phyloP scores from a whole-genome alignment of 2,329 filamentous ascomycete genomes.

The Myriosclerotinia scirpicola region DNA sequence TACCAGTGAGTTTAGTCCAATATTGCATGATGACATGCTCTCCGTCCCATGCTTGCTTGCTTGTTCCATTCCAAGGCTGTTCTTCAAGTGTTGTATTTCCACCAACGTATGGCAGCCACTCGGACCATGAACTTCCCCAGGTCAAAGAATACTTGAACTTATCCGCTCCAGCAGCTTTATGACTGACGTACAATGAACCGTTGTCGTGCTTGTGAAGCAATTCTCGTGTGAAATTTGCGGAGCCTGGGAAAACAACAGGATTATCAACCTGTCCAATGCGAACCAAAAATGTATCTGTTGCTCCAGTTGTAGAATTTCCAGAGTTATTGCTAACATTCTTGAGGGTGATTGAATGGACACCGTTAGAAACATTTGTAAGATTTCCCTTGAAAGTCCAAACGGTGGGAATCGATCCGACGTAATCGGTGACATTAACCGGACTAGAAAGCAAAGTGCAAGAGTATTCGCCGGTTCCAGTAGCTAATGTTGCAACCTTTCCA shows the following conservation, averaged over 20 bases:
- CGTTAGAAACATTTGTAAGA: slow-evolving; percentile 57
- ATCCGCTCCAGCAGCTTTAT: slow-evolving; percentile 61
- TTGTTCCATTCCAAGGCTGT: slow-evolving; percentile 58
- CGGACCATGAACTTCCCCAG: slow-evolving; percentile 59
- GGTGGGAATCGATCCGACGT: slow-evolving; percentile 54
- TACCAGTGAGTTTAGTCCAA: slow-evolving; percentile 58
- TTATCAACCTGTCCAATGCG: slow-evolving; percentile 58
- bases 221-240: slow-evolving; percentile 57
- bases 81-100: slow-evolving; percentile 49
- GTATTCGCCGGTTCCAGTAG: slow-evolving; percentile 44
- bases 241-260: slow-evolving; percentile 56
- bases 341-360: slow-evolving; percentile 58
- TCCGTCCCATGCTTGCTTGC: slow-evolving; percentile 57
- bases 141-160: slow-evolving; percentile 62
- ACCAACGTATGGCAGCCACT: slow-evolving; percentile 57
- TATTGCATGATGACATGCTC: slow-evolving; percentile 65
- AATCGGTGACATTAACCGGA: slow-evolving; percentile 41
- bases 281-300: slow-evolving; percentile 61
- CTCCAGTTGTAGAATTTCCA: slow-evolving; percentile 48
- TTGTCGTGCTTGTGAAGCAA: slow-evolving; percentile 50
- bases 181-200: slow-evolving; percentile 51
- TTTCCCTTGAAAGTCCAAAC: slow-evolving; percentile 54
- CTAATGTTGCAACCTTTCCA: slow-evolving; percentile 47
- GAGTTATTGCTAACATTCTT: slow-evolving; percentile 49
- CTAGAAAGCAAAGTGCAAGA: slow-evolving; percentile 46